Evolutionary conservation across 2,329 filamentous ascomycete species (phyloP).

Genomic region (Alternaria novae-zelandiae): DNA sequence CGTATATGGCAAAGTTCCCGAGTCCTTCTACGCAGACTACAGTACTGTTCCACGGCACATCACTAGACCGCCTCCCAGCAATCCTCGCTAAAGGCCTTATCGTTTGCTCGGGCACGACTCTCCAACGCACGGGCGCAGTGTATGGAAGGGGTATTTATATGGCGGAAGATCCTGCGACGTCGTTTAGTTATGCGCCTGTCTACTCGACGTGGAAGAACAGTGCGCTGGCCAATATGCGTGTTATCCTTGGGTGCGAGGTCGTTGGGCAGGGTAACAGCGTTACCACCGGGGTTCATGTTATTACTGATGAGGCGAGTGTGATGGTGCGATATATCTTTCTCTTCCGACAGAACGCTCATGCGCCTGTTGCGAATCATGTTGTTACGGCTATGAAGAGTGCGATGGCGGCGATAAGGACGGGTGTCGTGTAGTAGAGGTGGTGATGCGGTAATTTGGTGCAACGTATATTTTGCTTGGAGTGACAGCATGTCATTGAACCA

Average conservation of each 20-base stretch:
- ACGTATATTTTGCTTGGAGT: not conserved
- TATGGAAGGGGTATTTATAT: conserved; percentile 44
- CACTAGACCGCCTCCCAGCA: conserved; percentile 38
- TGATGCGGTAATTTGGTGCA: not conserved
- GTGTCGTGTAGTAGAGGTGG: conserved; percentile 10
- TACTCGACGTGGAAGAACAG: conserved; percentile 34
- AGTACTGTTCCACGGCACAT: conserved; percentile 44
- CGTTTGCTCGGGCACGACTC: conserved; percentile 31
- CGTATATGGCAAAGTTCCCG: conserved; percentile 22
- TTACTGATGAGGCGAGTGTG: conserved; percentile 33
- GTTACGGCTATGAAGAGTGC: conserved; percentile 30
- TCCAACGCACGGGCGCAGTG: conserved; percentile 41
- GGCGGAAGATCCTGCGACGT: conserved; percentile 36
- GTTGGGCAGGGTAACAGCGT: conserved; percentile 26
- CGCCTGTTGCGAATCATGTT: conserved; percentile 30
- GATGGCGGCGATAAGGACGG: conserved; percentile 26
- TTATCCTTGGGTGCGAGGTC: conserved; percentile 42
- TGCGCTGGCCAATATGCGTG: conserved; percentile 31
- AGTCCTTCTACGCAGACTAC: conserved; percentile 16
- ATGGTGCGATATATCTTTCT: conserved; percentile 47
- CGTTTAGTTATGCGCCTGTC: conserved; percentile 29
- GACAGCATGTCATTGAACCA: not conserved
- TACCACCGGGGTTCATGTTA: conserved; percentile 30
- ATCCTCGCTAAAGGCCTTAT: conserved; percentile 40
- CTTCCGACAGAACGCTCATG: conserved; percentile 15